These are phyloP conservation scores for Pythium rishiriense DNA, from an alignment of 352 stramenopile species.

Conservation along the genomic window DNA sequence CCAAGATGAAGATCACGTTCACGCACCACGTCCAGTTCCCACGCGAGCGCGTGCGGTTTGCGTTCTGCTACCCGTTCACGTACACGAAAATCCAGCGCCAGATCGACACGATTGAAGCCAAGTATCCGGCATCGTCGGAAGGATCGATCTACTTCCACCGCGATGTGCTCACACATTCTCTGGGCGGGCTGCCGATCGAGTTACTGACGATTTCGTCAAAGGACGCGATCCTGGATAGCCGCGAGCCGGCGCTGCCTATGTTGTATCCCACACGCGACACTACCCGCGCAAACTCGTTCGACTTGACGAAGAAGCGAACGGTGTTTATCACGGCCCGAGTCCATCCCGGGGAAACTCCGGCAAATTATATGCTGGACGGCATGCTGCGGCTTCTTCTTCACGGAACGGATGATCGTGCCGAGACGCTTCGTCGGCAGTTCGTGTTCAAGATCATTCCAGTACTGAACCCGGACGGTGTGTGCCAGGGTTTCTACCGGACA, in stretches of 20 bases:
- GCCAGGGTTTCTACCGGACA: constrained; percentile 84
- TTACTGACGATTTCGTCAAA: constrained; percentile 58
- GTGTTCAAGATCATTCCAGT: constrained; percentile 85
- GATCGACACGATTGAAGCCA: constrained; percentile 40
- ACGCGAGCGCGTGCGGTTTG: constrained; percentile 56
- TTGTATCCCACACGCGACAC: constrained; percentile 7
- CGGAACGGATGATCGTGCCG: constrained; percentile 47
- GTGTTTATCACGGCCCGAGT: constrained; percentile 75
- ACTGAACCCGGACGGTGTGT: constrained; percentile 88
- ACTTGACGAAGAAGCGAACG: constrained; percentile 33
- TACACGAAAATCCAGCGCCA: constrained; percentile 60
- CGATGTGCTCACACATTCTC: constrained; percentile 58
- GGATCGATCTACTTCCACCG: constrained; percentile 77
- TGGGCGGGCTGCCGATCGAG: constrained; percentile 63
- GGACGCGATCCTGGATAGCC: background rate
- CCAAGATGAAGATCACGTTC: constrained; percentile 55
- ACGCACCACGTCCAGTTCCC: constrained; percentile 38
- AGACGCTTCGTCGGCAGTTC: constrained; percentile 50
- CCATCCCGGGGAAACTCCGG: constrained; percentile 81
- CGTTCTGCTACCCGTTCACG: constrained; percentile 76
- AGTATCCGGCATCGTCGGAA: background rate
- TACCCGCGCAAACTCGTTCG: constrained; percentile 18
- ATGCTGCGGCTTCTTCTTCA: constrained; percentile 53
- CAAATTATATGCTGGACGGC: constrained; percentile 71
- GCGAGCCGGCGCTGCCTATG: background rate